Evolutionary conservation across 2,329 filamentous ascomycete species (phyloP).

Genomic region (Arthroderma sp.): DNA sequence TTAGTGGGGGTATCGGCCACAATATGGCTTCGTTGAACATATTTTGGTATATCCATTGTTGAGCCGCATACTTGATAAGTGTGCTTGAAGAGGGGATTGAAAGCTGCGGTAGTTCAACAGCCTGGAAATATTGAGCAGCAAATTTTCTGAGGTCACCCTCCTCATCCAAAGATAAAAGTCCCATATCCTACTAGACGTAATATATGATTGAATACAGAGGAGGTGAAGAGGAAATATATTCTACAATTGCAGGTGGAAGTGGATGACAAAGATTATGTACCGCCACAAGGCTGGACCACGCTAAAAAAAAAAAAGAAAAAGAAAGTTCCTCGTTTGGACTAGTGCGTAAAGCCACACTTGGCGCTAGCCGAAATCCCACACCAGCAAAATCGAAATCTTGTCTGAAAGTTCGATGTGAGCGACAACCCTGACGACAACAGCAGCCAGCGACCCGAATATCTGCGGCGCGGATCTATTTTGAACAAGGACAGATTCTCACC

Average conservation of each 20-base stretch:
- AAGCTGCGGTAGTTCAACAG: constrained; percentile 48
- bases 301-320: too few species aligned
- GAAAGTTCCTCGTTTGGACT: background rate
- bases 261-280: too few species aligned
- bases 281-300: background rate
- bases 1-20: constrained; percentile 47
- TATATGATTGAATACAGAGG: too few species aligned
- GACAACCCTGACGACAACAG: constrained; percentile 20
- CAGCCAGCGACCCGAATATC: constrained; percentile 13
- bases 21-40: constrained; percentile 51
- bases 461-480: constrained; percentile 12
- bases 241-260: background rate
- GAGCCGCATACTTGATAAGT: constrained; percentile 49
- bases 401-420: constrained; percentile 18
- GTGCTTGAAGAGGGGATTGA: constrained; percentile 48
- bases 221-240: background rate
- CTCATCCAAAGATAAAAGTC: constrained; percentile 10
- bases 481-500: constrained; percentile 18
- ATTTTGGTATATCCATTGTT: constrained; percentile 51
- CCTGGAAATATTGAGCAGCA: constrained; percentile 64
- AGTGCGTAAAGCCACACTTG: constrained; percentile 1
- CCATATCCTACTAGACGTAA: background rate
- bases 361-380: constrained; percentile 32
- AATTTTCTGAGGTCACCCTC: constrained; percentile 25
- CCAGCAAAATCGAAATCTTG: constrained; percentile 29